phyloP scores from a whole-genome alignment of 2,329 filamentous ascomycete genomes.

The Curvularia spicifera region DNA sequence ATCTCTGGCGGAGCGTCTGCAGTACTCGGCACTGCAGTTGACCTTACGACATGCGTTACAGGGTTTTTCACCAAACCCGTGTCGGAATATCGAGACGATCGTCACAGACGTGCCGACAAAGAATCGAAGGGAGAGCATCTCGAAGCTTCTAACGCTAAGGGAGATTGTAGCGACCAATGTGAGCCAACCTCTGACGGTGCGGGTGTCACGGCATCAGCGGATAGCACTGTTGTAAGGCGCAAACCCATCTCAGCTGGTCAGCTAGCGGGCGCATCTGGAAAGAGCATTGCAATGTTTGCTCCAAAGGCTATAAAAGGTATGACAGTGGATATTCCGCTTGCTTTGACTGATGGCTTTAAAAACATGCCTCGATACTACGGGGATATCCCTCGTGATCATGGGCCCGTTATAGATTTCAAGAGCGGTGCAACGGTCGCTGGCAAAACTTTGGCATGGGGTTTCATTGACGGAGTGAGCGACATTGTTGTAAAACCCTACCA shows the following conservation, averaged over 20 bases:
- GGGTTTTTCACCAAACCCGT: constrained; percentile 1
- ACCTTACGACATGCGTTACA: constrained; percentile 60
- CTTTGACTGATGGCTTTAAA: constrained; percentile 74
- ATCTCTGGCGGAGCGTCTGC: constrained; percentile 69
- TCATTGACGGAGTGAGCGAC: constrained; percentile 79
- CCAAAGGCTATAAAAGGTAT: constrained; percentile 32
- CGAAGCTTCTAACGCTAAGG: background rate
- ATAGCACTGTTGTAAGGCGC: background rate
- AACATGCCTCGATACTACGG: constrained; percentile 82
- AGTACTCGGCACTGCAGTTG: constrained; percentile 60
- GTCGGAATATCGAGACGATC: background rate
- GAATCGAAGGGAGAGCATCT: background rate
- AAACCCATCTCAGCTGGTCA: constrained; percentile 5
- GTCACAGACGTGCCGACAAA: background rate
- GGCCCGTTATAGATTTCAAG: constrained; percentile 74
- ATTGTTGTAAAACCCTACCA: constrained; percentile 75
- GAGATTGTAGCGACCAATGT: background rate
- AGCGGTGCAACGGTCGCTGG: constrained; percentile 76
- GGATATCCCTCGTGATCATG: constrained; percentile 73
- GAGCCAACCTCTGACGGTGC: background rate
- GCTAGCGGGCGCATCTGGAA: constrained; percentile 16
- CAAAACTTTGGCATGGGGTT: constrained; percentile 73
- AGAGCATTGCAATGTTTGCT: constrained; percentile 19
- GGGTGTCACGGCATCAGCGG: background rate
- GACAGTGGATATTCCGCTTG: constrained; percentile 62